Evolutionary conservation across 352 stramenopile genomes (phyloP), one percentile per base, ranked within the genome.

Genomic region (Globisporangium radiosum): DNA sequence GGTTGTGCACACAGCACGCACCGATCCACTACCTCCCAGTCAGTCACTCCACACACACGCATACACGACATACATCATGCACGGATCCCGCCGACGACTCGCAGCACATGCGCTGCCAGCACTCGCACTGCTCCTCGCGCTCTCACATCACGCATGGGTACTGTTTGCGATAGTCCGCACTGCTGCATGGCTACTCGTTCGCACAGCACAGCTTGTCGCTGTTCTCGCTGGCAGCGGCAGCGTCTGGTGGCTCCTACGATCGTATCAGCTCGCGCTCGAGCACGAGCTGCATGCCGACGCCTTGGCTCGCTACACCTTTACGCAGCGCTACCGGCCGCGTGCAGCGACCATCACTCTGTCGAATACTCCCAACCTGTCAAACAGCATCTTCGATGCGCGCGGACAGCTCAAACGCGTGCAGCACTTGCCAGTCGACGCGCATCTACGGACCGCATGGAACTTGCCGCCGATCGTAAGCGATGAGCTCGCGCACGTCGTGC

Each of bases 181-280:
- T 25, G 38, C 63, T 9, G 67, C 55, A 56, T 74, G 64, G 69
- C 57, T 63, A 10, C 44, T 50, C 36, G 51, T 69, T 56, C 65
- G 77, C 7, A 36, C 85, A 14, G 50, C 73, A 37, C 71, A 88
- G 61, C 52, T 86, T 33, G 37, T 47, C 1, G 69, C 82, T 55
- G 63, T 92, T 37, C 37, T 87, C 25, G 60, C 61, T 5, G 79
- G 75, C 48, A 75, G 68, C 56, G 60, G 75, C 51, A 72, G 66
- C 54, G 75, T 90, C 62, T 92, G 79, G 79, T 84, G 73, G 68
- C 14, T 77, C 36, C 49, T 92, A 50, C 81, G 81, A 33, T 71
- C 68, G 48, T 87, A 82, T 49, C 81, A 92, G 57, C 63, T 92
- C 43, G 63, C 71, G 50, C 65, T 64, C 50, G 79, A 90, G 61